A percentile compares a stretch with the other conserved stretches of the same genome.
Evolutionary conservation across 164 flowering plant species (phyloP).

Genomic region (Umbilicus rupestris): DNA sequence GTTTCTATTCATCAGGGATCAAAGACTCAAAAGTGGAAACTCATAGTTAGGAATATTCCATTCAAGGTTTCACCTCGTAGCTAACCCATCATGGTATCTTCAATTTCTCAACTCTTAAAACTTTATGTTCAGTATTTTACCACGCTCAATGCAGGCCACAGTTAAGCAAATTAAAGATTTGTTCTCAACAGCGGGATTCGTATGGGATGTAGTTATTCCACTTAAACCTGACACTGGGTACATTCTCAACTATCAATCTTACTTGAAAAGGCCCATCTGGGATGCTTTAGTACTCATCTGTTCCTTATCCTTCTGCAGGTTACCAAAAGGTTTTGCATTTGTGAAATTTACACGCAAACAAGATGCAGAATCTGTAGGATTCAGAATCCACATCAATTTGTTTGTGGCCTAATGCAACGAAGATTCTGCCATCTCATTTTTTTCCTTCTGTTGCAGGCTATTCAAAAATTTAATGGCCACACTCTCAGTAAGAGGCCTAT

Average conservation of each 20-base stretch:
- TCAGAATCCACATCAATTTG: background rate
- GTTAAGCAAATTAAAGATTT: conserved; percentile 56
- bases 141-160: conserved; percentile 44
- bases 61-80: conserved; percentile 49
- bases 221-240: conserved; percentile 67
- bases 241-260: conserved; percentile 4
- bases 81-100: conserved; percentile 5
- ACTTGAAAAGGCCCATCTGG: background rate
- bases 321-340: conserved; percentile 87
- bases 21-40: conserved; percentile 85
- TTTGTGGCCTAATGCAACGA: background rate
- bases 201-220: conserved; percentile 89
- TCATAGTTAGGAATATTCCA: conserved; percentile 87
- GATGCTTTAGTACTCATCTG: background rate
- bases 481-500: conserved; percentile 59
- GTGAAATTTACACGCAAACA: conserved; percentile 81
- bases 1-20: conserved; percentile 56
- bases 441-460: conserved; percentile 46
- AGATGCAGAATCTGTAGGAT: conserved; percentile 78
- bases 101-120: conserved; percentile 7
- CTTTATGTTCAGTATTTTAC: conserved; percentile 8
- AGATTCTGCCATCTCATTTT: background rate
- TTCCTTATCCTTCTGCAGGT: conserved; percentile 29
- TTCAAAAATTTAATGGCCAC: conserved; percentile 68
- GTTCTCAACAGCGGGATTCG: conserved; percentile 71